These are phyloP conservation scores for Fusarium equiseti DNA, from an alignment of 2,329 filamentous ascomycete species.

Conservation along the genomic window DNA sequence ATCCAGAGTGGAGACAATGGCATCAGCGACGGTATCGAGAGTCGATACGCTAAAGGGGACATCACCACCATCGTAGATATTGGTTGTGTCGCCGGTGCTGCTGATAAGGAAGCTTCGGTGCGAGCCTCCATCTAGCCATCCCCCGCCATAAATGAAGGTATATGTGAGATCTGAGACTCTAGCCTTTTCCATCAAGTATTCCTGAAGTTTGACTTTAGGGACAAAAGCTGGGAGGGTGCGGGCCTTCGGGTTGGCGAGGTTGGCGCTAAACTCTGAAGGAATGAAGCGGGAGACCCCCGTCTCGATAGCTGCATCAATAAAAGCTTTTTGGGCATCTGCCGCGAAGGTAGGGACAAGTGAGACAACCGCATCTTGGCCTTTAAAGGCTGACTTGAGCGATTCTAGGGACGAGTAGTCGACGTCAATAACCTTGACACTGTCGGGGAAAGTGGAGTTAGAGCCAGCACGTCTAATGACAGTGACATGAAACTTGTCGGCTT, in stretches of 20 bases:
- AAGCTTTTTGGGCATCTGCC: background rate
- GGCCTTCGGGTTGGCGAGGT: background rate
- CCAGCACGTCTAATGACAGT: too few relatives aligned
- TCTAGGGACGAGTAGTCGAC: too few relatives aligned
- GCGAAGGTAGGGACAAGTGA: background rate
- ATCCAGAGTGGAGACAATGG: background rate
- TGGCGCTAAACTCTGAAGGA: background rate
- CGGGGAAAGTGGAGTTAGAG: rapidly evolving
- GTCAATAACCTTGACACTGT: too few relatives aligned
- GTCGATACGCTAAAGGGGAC: background rate
- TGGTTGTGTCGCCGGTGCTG: background rate
- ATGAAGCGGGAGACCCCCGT: background rate
- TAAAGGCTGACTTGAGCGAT: too few relatives aligned
- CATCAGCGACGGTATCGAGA: background rate
- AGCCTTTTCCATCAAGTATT: background rate
- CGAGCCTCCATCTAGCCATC: background rate
- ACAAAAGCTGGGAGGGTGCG: background rate
- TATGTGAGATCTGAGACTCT: background rate
- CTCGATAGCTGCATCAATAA: background rate
- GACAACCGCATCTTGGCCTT: background rate
- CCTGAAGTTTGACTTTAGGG: background rate
- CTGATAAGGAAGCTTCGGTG: background rate
- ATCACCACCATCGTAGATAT: background rate
- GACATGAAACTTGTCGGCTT: too few relatives aligned
- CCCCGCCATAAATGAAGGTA: background rate